Conservation (phyloP, 768 basidiomycete genomes). For the Tricholoma terreum region DNA sequence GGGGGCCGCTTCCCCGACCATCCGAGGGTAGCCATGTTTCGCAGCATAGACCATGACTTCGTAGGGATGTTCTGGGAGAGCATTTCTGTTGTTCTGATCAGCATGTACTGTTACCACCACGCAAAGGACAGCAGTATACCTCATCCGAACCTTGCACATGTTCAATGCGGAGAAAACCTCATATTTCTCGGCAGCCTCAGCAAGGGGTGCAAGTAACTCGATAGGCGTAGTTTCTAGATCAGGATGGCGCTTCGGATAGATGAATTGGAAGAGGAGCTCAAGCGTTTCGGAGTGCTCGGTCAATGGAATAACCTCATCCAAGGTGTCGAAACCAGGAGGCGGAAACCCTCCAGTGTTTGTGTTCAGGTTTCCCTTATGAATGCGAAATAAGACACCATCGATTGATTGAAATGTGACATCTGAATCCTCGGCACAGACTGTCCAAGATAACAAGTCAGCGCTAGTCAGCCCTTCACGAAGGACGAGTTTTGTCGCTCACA, state of each 20-base stretch:
- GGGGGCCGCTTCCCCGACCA: neutral
- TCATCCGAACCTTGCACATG: constrained; percentile 9
- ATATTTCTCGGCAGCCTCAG: constrained; percentile 11
- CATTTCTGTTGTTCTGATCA: neutral
- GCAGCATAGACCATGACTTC: neutral
- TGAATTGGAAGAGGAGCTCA: constrained; percentile 6
- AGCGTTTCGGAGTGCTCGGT: constrained; percentile 1
- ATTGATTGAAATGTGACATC: constrained; percentile 7
- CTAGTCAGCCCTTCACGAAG: neutral
- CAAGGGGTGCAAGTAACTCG: neutral
- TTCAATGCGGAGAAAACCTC: constrained; percentile 2
- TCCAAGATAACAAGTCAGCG: too few relatives aligned
- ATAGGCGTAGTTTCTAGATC: constrained; percentile 1
- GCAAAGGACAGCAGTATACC: neutral
- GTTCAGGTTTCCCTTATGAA: constrained; percentile 10
- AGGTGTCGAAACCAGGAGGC: neutral
- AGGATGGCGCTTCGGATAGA: constrained; percentile 10
- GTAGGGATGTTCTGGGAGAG: neutral
- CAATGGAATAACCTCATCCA: neutral
- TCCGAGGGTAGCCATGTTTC: neutral
- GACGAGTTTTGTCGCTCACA: neutral
- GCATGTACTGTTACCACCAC: neutral
- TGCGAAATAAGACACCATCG: constrained; percentile 7
- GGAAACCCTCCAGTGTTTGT: neutral
- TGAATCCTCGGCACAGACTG: neutral